phyloP scores from a whole-genome alignment of 441 rosid species.

The Jatropha podagrica region DNA sequence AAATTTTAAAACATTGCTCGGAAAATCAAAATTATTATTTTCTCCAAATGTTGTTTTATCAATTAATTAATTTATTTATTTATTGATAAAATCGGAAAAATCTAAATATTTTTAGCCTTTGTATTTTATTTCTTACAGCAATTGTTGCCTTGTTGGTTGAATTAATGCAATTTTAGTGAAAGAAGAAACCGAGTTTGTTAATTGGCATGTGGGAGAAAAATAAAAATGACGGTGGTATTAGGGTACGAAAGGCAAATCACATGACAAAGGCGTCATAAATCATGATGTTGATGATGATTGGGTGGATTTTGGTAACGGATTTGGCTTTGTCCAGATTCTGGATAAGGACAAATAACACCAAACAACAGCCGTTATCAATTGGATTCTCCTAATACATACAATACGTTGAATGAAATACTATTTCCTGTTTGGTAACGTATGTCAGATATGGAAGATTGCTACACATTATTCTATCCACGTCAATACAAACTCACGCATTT shows the following conservation, averaged over 20 bases:
- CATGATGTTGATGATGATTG: neutral
- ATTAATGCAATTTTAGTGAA: no score
- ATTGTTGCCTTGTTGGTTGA: no score
- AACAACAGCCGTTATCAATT: neutral
- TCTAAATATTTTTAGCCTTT: no score
- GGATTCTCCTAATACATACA: neutral
- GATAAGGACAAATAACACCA: slow-evolving; percentile 2
- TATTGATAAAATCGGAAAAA: no score
- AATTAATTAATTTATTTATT: no score
- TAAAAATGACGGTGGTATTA: neutral
- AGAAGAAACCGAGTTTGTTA: neutral
- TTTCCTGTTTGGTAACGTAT: neutral
- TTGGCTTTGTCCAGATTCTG: slow-evolving; percentile 7
- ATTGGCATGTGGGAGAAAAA: slow-evolving; percentile 10
- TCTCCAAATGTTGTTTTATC: no score
- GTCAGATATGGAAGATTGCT: neutral
- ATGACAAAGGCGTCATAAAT: neutral
- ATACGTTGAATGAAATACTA: no score
- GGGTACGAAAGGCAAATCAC: neutral
- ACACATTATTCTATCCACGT: no score
- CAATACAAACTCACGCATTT: no score
- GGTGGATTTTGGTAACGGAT: slow-evolving; percentile 18
- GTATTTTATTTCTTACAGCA: no score
- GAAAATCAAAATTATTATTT: no score
- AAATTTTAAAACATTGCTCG: no score